Evolutionary conservation across 495 filamentous ascomycete species (phyloP).

Genomic region (Neurospora sp.): DNA sequence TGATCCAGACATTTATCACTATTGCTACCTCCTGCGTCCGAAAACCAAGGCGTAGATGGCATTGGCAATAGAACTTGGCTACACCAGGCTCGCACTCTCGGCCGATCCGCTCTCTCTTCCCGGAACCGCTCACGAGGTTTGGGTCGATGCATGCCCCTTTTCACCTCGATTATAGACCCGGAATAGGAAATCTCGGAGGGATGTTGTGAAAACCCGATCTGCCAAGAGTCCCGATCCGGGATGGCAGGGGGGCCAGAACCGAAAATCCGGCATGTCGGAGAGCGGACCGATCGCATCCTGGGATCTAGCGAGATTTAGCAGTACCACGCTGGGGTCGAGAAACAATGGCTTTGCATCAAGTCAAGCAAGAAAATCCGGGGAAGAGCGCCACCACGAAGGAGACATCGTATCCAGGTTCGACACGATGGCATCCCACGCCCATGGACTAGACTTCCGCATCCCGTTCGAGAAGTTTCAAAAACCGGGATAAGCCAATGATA

Average conservation of each 20-base stretch:
- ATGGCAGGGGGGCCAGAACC: neutral
- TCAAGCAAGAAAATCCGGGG: neutral
- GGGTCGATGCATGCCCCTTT: neutral
- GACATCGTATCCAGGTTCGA: neutral
- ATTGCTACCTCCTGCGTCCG: constrained; percentile 28
- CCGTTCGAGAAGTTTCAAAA: constrained; percentile 9
- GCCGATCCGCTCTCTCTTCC: neutral
- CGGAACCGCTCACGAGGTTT: neutral
- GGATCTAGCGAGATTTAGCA: neutral
- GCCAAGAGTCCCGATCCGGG: neutral
- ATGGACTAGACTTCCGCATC: constrained; percentile 5
- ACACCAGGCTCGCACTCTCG: neutral
- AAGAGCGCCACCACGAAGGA: neutral
- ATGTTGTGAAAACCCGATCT: neutral
- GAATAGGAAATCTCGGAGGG: neutral
- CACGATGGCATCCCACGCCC: neutral
- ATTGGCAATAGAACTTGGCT: neutral
- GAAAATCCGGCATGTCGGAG: neutral
- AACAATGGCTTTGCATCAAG: neutral
- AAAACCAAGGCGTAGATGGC: neutral
- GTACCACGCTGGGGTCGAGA: neutral
- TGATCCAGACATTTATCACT: constrained; percentile 31
- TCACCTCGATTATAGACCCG: neutral
- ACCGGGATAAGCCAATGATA: constrained; percentile 1
- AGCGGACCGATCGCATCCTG: neutral